These are phyloP conservation scores for Pythium aristosporum DNA, from an alignment of 352 stramenopile genomes.

Conservation along the genomic window DNA sequence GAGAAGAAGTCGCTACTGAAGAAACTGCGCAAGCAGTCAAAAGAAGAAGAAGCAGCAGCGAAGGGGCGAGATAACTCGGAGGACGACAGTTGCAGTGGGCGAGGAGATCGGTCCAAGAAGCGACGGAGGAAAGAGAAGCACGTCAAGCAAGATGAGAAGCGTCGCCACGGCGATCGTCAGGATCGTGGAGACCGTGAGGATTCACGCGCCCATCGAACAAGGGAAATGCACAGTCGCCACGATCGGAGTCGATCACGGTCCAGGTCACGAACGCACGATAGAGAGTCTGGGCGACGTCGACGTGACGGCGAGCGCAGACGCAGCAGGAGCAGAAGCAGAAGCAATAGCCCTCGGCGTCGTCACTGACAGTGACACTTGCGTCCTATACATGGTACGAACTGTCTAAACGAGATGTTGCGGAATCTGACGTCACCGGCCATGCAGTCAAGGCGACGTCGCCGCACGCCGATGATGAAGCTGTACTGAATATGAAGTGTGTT, in stretches of 20 bases:
- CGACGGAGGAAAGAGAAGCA: not conserved
- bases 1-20: constrained; percentile 65
- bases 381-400: too few relatives aligned
- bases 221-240: not conserved
- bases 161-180: too few relatives aligned
- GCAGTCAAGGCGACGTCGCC: too few relatives aligned
- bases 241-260: not conserved
- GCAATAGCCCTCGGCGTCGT: too few relatives aligned
- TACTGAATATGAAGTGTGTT: too few relatives aligned
- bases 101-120: constrained; percentile 6
- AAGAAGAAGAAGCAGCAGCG: constrained; percentile 6
- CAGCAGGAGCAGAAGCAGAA: too few relatives aligned
- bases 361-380: too few relatives aligned
- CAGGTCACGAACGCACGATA: not conserved
- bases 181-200: not conserved
- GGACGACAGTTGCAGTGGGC: constrained; percentile 7
- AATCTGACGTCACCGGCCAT: too few relatives aligned
- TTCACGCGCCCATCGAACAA: not conserved
- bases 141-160: not conserved
- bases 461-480: too few relatives aligned
- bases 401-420: too few relatives aligned
- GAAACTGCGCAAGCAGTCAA: constrained; percentile 43
- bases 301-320: too few relatives aligned
- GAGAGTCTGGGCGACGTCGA: too few relatives aligned
- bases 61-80: not conserved